Conservation (phyloP, 1,139 yeast genomes). For the Schizosaccharomyces versatilis region DNA sequence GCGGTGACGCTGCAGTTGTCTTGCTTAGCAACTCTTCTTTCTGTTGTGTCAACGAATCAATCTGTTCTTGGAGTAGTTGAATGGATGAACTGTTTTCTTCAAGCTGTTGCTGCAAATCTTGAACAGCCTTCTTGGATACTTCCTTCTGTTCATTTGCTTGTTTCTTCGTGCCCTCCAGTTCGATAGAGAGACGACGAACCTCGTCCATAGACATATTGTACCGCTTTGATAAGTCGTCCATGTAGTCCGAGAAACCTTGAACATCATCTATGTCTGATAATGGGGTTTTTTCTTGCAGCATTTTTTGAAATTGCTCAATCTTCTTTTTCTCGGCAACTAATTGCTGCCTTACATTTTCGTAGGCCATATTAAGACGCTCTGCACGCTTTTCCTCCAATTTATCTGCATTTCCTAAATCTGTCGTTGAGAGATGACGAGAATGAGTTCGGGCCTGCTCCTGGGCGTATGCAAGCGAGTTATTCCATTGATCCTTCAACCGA, state of each 20-base stretch:
- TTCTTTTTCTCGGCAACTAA: neutral
- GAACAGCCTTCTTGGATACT: neutral
- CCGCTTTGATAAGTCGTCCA: slow-evolving; percentile 27
- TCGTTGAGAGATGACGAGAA: neutral
- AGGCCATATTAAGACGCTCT: neutral
- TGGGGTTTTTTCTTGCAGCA: slow-evolving; percentile 63
- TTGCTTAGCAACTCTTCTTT: too few species aligned
- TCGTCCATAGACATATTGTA: neutral
- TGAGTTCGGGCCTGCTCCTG: neutral
- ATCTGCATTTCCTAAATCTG: neutral
- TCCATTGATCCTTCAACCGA: neutral
- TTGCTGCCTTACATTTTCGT: neutral
- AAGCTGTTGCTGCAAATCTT: neutral
- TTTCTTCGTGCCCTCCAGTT: neutral
- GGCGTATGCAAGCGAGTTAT: neutral
- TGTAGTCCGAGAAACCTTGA: slow-evolving; percentile 44
- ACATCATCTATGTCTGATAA: slow-evolving; percentile 52
- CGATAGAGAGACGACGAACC: neutral
- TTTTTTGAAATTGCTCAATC: slow-evolving; percentile 32
- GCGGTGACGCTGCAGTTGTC: too few species aligned
- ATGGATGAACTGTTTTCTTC: neutral
- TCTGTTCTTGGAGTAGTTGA: neutral
- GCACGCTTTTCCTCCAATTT: neutral
- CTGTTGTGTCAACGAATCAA: neutral
- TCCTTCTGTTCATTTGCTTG: neutral